Evolutionary conservation across 1,139 yeast genomes (phyloP), one percentile per base, ranked within the genome.

Genomic region (Wickerhamomyces sp.): DNA sequence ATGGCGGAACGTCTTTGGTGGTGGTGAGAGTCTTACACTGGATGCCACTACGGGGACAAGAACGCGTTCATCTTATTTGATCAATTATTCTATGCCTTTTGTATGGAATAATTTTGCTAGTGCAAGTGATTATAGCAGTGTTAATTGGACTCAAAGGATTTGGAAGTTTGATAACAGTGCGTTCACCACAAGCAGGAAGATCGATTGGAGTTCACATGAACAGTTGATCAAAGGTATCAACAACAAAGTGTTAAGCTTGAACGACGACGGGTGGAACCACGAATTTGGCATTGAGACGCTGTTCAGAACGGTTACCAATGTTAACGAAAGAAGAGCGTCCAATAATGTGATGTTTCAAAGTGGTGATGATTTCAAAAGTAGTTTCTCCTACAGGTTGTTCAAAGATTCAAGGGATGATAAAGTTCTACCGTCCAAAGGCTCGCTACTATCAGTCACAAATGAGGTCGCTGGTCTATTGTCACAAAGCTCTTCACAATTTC

Each of bases 1-100:
- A 53, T 65, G 83, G 55, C 71, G 78, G 35, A 89, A 91, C 55
- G 60, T 86, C 10, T 77, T 88, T 58, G 96, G 96, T 0, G 96
- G 95, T 3, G 96, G 91, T 8, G 98, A 91, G 55, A 69, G 69
- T 30, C 52, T 89, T 16, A 70, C 77, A 20, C 66, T 88, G 34
- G 95, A 89, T 58, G 87, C 95, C 4, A 75, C 80, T 6, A 61
- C 74, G 17, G 96, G 95, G 14, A 81, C 95, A 3, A 76, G 84
- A 40, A 89, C 94, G 4, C 74, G 75, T 43, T 75, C 93, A 1
- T 79, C 93, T 16, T 81, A 83, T 52, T 57, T 85, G 33, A 46
- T 79, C 20, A 80, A 77, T 47, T 78, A 72, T 46, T 65, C 73
- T 24, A 70, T 75, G 45, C 96, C 97, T 0, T 33, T 54, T 3